Conservation (phyloP, 2,329 filamentous ascomycete species). For the Furcasterigmium furcatum region DNA sequence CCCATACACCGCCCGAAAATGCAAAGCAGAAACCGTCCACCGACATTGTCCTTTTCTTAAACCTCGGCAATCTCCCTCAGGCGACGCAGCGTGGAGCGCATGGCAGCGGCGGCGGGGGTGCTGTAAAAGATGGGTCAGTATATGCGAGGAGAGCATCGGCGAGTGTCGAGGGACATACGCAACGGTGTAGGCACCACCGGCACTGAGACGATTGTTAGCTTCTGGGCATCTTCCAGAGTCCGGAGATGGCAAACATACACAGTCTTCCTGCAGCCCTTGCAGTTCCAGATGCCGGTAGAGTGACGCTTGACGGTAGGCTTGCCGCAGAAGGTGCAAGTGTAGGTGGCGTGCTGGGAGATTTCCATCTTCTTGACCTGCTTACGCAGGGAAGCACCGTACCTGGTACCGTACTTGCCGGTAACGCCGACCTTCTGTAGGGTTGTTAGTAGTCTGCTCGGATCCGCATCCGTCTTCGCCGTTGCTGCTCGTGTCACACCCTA, state of each 20-base stretch:
- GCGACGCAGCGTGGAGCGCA: conserved; percentile 94
- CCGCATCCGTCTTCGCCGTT: not conserved
- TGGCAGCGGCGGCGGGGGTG: conserved; percentile 89
- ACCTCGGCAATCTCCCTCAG: conserved; percentile 97
- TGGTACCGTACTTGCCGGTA: conserved; percentile 94
- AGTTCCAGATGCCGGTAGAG: conserved; percentile 95
- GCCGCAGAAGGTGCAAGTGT: conserved; percentile 97
- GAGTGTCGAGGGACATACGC: conserved; percentile 65
- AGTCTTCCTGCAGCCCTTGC: conserved; percentile 92
- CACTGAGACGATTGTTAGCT: conserved; percentile 37
- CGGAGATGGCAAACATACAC: conserved; percentile 33
- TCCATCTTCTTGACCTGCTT: conserved; percentile 99
- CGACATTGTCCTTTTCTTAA: conserved; percentile 46
- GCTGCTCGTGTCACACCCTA: not conserved
- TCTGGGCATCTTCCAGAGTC: not conserved
- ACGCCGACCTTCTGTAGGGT: conserved; percentile 82
- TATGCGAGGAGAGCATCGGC: not conserved
- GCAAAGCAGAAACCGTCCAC: conserved; percentile 35
- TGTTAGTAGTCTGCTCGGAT: conserved; percentile 9
- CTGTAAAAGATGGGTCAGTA: conserved; percentile 43
- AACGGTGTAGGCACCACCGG: conserved; percentile 91
- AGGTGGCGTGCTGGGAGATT: conserved; percentile 97
- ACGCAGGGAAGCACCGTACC: conserved; percentile 98
- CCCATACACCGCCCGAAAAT: conserved; percentile 45
- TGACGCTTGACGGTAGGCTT: conserved; percentile 92